phyloP scores from a whole-genome alignment of 2,329 filamentous ascomycete genomes.

The Cladosporium sp. region DNA sequence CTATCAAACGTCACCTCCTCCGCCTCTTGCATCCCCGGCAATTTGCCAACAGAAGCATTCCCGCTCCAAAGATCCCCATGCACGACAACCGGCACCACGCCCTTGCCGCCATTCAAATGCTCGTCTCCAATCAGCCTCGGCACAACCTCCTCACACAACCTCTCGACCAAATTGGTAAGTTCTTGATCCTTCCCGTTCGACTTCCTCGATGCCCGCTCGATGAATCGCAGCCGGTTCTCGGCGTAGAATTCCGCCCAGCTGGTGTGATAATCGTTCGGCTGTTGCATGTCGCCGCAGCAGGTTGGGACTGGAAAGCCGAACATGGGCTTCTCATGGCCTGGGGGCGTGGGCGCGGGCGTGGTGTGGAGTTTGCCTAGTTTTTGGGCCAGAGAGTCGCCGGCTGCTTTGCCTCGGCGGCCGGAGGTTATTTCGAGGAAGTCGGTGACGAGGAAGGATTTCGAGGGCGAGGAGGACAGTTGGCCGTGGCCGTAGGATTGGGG shows the following conservation, averaged over 20 bases:
- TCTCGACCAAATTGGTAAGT: slow-evolving; percentile 60
- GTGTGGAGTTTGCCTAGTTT: slow-evolving; percentile 77
- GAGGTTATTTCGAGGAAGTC: slow-evolving; percentile 69
- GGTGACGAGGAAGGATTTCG: slow-evolving; percentile 58
- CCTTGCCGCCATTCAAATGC: slow-evolving; percentile 56
- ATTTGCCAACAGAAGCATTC: slow-evolving; percentile 65
- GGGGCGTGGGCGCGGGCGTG: slow-evolving; percentile 63
- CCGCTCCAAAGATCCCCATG: slow-evolving; percentile 95
- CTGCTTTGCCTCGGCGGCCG: slow-evolving; percentile 26
- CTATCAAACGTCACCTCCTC: slow-evolving; percentile 83
- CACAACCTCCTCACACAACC: slow-evolving; percentile 60
- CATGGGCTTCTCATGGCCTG: slow-evolving; percentile 54
- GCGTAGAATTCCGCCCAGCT: slow-evolving; percentile 87
- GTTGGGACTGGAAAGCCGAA: slow-evolving; percentile 84
- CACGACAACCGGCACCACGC: slow-evolving; percentile 70
- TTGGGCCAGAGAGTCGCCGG: slow-evolving; percentile 51
- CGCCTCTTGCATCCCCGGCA: slow-evolving; percentile 49
- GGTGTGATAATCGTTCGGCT: slow-evolving; percentile 68
- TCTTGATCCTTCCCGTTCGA: slow-evolving; percentile 62
- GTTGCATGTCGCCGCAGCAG: slow-evolving; percentile 78
- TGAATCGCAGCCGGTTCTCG: slow-evolving; percentile 64
- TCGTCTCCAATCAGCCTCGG: slow-evolving; percentile 68
- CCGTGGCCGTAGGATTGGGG: slow-evolving; percentile 73
- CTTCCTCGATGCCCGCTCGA: slow-evolving; percentile 54
- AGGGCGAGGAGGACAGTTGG: slow-evolving; percentile 41